These are phyloP conservation scores for Fusarium udum DNA, from an alignment of 2,329 filamentous ascomycete species.

Conservation along the genomic window DNA sequence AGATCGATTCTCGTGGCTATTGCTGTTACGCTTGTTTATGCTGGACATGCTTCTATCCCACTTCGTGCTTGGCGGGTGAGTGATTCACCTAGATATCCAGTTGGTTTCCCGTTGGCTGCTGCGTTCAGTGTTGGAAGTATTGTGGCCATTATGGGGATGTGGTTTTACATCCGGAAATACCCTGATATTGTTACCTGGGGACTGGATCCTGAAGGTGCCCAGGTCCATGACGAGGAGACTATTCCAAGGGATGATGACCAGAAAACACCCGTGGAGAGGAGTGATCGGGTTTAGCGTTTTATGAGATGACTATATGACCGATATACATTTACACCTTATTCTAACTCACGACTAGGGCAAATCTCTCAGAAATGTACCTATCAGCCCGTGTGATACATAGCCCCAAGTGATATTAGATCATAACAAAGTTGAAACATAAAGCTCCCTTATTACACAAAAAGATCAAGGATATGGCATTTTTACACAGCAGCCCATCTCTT, in stretches of 20 bases:
- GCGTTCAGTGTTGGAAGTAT: slow-evolving; percentile 36
- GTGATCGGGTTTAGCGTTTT: not conserved
- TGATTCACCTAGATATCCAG: slow-evolving; percentile 31
- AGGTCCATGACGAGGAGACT: not conserved
- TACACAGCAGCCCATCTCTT: not conserved
- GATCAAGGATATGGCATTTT: not conserved
- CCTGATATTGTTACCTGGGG: slow-evolving; percentile 28
- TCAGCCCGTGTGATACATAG: not conserved
- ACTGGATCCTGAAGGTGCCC: slow-evolving; percentile 5
- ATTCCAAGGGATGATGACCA: not conserved
- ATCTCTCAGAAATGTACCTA: not conserved
- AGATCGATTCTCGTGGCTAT: slow-evolving; percentile 34
- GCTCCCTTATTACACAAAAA: not conserved
- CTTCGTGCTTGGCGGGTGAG: slow-evolving; percentile 36
- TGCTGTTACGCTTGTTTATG: slow-evolving; percentile 35
- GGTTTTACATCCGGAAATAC: slow-evolving; percentile 28
- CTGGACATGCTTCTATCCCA: slow-evolving; percentile 35
- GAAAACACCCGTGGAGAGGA: not conserved
- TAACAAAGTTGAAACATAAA: not conserved
- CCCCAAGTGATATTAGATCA: not conserved
- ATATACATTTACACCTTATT: not conserved
- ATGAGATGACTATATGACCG: not conserved
- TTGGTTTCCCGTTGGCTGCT: slow-evolving; percentile 34
- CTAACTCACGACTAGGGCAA: not conserved
- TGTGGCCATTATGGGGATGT: slow-evolving; percentile 26